phyloP scores from a whole-genome alignment of 208 protist species.

The Leishmania amazonensis region DNA sequence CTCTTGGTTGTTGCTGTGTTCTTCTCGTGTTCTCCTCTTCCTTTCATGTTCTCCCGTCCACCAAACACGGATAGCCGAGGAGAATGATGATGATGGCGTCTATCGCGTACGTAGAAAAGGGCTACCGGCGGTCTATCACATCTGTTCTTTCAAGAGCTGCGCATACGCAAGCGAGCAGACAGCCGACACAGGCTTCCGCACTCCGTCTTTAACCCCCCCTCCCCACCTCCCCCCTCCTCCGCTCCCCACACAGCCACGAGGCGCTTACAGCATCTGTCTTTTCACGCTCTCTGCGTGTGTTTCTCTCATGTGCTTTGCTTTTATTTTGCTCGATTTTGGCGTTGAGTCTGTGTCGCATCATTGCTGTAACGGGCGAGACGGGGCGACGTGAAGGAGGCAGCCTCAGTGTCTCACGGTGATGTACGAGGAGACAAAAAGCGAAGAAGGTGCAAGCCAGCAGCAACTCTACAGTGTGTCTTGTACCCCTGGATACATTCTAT shows the following conservation, averaged over 20 bases:
- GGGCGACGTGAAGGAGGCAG: neutral
- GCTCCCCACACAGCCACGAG: neutral
- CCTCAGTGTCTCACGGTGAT: neutral
- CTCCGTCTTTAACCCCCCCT: neutral
- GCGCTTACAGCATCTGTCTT: neutral
- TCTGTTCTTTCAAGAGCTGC: neutral
- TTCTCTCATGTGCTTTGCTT: neutral
- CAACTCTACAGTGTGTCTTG: neutral
- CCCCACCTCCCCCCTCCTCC: neutral
- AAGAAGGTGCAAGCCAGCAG: neutral
- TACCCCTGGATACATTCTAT: neutral
- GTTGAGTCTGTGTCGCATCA: neutral
- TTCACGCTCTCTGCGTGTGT: neutral
- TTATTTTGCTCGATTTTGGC: neutral
- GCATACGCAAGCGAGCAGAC: neutral
- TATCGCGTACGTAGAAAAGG: neutral
- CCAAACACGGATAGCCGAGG: neutral
- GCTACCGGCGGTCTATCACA: neutral
- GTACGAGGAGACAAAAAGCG: neutral
- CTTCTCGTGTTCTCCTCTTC: conserved; percentile 10
- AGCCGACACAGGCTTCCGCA: neutral
- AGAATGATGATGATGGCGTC: neutral
- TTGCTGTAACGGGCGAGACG: neutral
- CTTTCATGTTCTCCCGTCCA: neutral
- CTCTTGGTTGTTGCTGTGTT: conserved; percentile 5